A percentile compares a stretch with the other conserved stretches of the same genome.
These are phyloP conservation scores for Phallus indusiatus DNA, from an alignment of 768 basidiomycete species.

Conservation along the genomic window DNA sequence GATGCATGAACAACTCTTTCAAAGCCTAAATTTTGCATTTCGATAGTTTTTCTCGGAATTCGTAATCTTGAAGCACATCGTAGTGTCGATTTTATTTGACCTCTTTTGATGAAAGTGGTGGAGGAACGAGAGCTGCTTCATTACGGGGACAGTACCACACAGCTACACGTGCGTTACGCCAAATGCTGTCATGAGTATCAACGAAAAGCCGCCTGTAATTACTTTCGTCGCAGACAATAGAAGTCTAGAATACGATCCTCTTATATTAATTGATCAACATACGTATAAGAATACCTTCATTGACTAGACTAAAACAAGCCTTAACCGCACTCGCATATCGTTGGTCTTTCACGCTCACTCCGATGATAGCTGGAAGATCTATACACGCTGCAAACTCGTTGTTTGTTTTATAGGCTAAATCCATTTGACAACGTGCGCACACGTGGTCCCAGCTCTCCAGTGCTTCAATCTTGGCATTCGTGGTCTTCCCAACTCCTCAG, in stretches of 20 bases:
- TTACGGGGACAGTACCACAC: conserved; percentile 53
- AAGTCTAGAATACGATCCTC: conserved; percentile 41
- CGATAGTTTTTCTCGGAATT: conserved; percentile 6
- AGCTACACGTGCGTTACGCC: conserved; percentile 45
- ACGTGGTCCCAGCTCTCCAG: conserved; percentile 48
- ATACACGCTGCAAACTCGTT: conserved; percentile 67
- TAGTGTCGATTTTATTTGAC: conserved; percentile 31
- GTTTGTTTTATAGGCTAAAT: conserved; percentile 45
- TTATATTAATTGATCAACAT: not conserved
- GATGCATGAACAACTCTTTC: conserved; percentile 55
- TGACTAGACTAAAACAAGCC: conserved; percentile 46
- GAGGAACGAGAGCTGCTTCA: conserved; percentile 27
- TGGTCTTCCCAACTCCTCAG: conserved; percentile 42
- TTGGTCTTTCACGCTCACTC: conserved; percentile 56
- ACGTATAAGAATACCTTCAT: too few species aligned
- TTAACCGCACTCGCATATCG: conserved; percentile 63
- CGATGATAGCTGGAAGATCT: conserved; percentile 78
- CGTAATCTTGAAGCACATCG: too few species aligned
- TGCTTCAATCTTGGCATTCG: conserved; percentile 47
- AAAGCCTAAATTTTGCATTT: conserved; percentile 61
- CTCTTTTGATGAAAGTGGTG: conserved; percentile 54
- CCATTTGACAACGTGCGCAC: conserved; percentile 62
- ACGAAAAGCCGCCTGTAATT: conserved; percentile 67
- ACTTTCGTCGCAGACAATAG: conserved; percentile 74
- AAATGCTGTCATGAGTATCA: conserved; percentile 46